phyloP scores from a whole-genome alignment of 2,329 filamentous ascomycete species.

The Mycosphaerelloides madeirae region DNA sequence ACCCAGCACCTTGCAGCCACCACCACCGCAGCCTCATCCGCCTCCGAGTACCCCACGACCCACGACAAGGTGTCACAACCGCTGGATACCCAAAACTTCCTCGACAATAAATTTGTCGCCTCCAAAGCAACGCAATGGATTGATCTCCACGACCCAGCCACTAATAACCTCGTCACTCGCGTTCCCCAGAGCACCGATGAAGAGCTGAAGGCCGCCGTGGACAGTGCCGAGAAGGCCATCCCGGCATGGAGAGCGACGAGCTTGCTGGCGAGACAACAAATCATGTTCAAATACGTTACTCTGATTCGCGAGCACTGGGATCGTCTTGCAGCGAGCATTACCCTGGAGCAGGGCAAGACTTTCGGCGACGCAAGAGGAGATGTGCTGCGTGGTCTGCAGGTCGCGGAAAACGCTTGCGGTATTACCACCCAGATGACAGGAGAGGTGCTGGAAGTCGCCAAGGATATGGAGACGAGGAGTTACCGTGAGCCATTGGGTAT shows the following conservation, averaged over 20 bases:
- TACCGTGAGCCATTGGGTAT: constrained; percentile 79
- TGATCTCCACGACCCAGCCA: constrained; percentile 75
- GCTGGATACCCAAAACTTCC: constrained; percentile 71
- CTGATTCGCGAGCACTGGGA: constrained; percentile 83
- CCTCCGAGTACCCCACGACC: constrained; percentile 59
- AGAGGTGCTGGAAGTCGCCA: constrained; percentile 77
- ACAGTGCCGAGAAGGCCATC: constrained; percentile 71
- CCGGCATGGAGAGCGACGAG: constrained; percentile 67
- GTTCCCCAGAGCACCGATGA: constrained; percentile 76
- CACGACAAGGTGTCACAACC: constrained; percentile 67
- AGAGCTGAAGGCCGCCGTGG: constrained; percentile 70
- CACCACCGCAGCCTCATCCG: constrained; percentile 46
- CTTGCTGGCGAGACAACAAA: constrained; percentile 69
- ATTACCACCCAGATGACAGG: constrained; percentile 79
- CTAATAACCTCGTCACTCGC: constrained; percentile 77
- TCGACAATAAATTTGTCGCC: constrained; percentile 71
- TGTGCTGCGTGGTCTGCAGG: constrained; percentile 75
- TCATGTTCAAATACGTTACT: constrained; percentile 81
- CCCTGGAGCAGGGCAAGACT: constrained; percentile 83
- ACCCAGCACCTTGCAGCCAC: constrained; percentile 50
- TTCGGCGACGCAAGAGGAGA: constrained; percentile 78
- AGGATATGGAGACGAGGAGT: constrained; percentile 83
- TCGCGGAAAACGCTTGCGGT: constrained; percentile 75
- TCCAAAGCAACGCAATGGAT: constrained; percentile 69
- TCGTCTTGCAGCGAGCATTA: constrained; percentile 76